Evolutionary conservation across 306 rosid genomes (phyloP), one percentile per base, ranked within the genome.

Genomic region (Corylus americana): DNA sequence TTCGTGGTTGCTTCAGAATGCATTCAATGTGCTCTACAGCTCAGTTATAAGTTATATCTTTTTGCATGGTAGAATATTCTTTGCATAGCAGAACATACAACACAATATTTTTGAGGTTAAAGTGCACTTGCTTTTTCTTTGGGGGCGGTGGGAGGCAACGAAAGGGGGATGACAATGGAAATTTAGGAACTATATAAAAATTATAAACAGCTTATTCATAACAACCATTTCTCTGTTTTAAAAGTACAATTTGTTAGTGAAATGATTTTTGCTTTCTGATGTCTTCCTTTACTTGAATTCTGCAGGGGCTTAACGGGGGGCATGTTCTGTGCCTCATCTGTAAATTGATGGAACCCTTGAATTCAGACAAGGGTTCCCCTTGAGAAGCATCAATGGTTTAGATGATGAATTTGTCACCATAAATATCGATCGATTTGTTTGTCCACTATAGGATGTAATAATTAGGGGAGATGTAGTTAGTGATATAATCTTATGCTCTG

Each of bases 361-460:
- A 74, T 85, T 77, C 71, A 55, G 80, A 81, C 75, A 29, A 25
- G 69, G 22, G 69, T 75, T 76, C 78, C 67, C 70, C 37, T 78
- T 18, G 54, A 18, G 78, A 79, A 27, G 78, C 79, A 39, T 37
- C 75, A 77, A 77, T 80, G 73, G 71, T 82, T 29, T 81, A 70
- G 77, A 58, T 80, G 81, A 77, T 76, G 78, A 67, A 22, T 63
- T 74, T 82, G 73, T 49, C 45, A 68, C 47, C 59, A 62, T 78
- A 80, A 67, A 31, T 70, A 74, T 76, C 71, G 62, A 47, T 66
- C 80, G 70, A 59, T 62, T 68, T 61, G 44, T 71, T 84, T 70
- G 71, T 79, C 82, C 86, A 80, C 74, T 61, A 55, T 76, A 77
- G 45, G 84, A 87, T 74, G 83, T 78, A 80, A 84, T 86, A 68